Base-by-base conservation (phyloP, 805 yeast genomes). In the Candida nonsorbophila region DNA sequence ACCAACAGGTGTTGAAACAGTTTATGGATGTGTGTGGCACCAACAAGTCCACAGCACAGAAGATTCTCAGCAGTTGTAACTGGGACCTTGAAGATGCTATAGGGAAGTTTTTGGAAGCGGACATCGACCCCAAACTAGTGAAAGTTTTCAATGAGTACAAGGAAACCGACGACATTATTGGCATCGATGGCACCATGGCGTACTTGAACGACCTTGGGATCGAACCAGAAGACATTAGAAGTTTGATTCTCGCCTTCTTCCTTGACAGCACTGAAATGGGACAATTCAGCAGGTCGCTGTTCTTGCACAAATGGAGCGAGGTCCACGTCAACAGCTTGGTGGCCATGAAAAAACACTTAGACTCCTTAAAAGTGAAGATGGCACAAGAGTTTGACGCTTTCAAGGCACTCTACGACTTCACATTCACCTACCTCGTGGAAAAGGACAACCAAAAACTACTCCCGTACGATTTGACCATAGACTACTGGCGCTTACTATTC, bases 401-500 rank as follows among this genome's bases (percentile, higher is more conserved):
- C 43, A 68, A 70, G 29, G 51, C 58, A 16, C 69, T 88, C 4
- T 88, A 92, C 57, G 67, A 67, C 19, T 88, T 74, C 54, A 68
- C 94, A 0, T 90, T 82, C 57, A 67, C 61, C 7, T 82, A 79
- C 41, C 65, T 78, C 14, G 56, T 78, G 27, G 90, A 79, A 25
- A 64, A 64, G 4, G 75, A 77, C 9, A 43, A 46, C 20, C 76
- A 74, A 37, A 74, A 79, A 37, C 58, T 68, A 4, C 47, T 88
- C 20, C 58, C 69, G 6, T 51, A 63, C 3, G 88, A 79, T 0
- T 67, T 74, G 2, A 90, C 94, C 0, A 53, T 69, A 2, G 84
- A 74, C 12, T 84, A 86, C 56, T 90, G 97, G 97, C 55, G 59
- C 20, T 58, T 90, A 19, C 64, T 88, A 22, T 65, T 88, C 14